Percentiles rank a stretch among this genome's conserved stretches.
These are phyloP conservation scores for Ophiostoma triangulosporum DNA, from an alignment of 2,329 filamentous ascomycete genomes.

Conservation along the genomic window DNA sequence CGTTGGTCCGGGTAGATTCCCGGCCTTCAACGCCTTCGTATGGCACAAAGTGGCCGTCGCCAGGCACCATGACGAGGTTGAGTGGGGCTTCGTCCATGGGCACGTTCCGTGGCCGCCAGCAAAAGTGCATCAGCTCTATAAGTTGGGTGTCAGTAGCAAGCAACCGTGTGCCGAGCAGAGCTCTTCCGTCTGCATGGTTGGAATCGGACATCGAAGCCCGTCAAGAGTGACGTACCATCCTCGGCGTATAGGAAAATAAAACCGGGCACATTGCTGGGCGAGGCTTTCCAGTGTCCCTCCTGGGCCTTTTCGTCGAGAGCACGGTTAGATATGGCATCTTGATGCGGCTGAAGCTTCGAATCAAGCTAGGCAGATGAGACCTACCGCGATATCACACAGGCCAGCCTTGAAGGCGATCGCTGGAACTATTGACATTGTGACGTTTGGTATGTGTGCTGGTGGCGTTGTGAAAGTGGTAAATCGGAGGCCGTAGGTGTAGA, in stretches of 20 bases:
- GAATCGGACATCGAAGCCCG: not conserved
- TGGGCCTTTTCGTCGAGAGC: not conserved
- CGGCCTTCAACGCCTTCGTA: slow-evolving; percentile 52
- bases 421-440: slow-evolving; percentile 63
- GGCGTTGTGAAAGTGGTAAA: not conserved
- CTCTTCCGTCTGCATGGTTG: not conserved
- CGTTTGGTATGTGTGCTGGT: not conserved
- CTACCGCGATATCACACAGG: slow-evolving; percentile 70
- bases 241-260: slow-evolving; percentile 89
- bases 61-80: slow-evolving; percentile 87
- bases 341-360: not conserved
- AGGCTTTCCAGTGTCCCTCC: slow-evolving; percentile 60
- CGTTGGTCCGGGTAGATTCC: slow-evolving; percentile 56
- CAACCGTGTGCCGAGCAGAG: not conserved
- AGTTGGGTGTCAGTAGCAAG: not conserved
- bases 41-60: slow-evolving; percentile 74
- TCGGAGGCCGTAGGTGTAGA: not conserved
- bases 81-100: slow-evolving; percentile 62
- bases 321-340: not conserved
- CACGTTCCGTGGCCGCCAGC: slow-evolving; percentile 75
- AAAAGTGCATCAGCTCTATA: slow-evolving; percentile 81
- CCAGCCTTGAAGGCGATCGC: slow-evolving; percentile 96
- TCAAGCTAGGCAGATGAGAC: slow-evolving; percentile 21
- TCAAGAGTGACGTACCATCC: slow-evolving; percentile 46
- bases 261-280: slow-evolving; percentile 47